Base-by-base conservation (phyloP, 2,329 filamentous ascomycete species). In the Aspergillus novoparasiticus region DNA sequence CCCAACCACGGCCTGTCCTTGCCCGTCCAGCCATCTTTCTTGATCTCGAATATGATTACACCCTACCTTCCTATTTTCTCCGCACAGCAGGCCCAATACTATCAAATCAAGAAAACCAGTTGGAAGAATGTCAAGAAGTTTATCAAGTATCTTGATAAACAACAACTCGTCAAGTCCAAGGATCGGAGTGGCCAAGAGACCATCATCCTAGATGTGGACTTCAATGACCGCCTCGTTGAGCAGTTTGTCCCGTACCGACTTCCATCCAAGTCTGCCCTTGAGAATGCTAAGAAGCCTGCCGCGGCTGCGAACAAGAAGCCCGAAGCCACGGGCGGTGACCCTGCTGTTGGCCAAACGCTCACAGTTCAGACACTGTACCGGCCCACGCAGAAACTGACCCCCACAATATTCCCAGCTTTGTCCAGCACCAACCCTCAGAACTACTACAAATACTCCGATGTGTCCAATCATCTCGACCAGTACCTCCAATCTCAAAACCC, bases 121-220 rank as follows among this genome's bases (percentile, higher is more conserved):
- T 90, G 86, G 86, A 90, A 90, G 77, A 90, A 86, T 64, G 84
- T 88, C 64, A 88, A 87, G 71, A 90, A 89, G 68, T 90, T 90
- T 73, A 85, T 90, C 76, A 90, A 90, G 69, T 80, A 85, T 59
- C 79, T 91, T 11, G 88, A 90, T 73, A 90, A 90, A 74, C 79
- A 86, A 55, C 74, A 81, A 21, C 78, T 90, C n/a, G 75, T 89
- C 68, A 89, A 88, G 70, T 84, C 83, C 53, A 90, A 90, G 72
- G 88, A 90, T 57, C 83, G 86, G 41, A 86, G 84, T 64, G 86
- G 87, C 5, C 85, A 87, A 41, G 88, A 90, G 71, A 87, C 86
- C 0, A 82, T 89, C 12, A 85, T 91, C 57, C 66, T 86, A 19
- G 88, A 90, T 68, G 84, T 90, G 55, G 87, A 90, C 72, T 90